Percentiles rank a stretch among this genome's conserved stretches.
phyloP scores from a whole-genome alignment of 148 eudicot species.

The Silene uniflora region DNA sequence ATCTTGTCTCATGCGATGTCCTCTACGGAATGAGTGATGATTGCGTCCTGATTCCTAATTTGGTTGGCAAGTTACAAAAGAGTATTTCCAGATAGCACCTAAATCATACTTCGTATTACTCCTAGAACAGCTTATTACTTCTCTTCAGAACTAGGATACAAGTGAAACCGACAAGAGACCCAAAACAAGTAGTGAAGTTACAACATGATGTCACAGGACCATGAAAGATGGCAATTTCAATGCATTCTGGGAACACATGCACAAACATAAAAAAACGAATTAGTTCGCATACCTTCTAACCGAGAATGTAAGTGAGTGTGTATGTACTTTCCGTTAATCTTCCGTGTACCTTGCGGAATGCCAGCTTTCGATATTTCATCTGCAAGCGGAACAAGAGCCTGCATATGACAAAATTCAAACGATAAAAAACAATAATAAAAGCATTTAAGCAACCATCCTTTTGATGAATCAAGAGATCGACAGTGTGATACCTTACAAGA shows the following conservation, averaged over 20 bases:
- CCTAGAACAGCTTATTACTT: neutral
- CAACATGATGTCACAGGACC: neutral
- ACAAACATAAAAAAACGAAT: neutral
- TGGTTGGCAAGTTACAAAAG: neutral
- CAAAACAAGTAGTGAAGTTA: neutral
- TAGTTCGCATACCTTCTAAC: slow-evolving; percentile 49
- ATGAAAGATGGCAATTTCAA: neutral
- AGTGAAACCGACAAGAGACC: neutral
- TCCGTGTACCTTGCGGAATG: slow-evolving; percentile 74
- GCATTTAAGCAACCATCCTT: neutral
- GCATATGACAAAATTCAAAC: slow-evolving; percentile 17
- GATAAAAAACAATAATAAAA: neutral
- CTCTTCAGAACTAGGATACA: neutral
- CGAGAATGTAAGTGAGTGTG: slow-evolving; percentile 75
- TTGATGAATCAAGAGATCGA: neutral
- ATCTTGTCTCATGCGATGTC: neutral
- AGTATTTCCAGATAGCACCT: neutral
- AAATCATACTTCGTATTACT: neutral
- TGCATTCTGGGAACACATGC: neutral
- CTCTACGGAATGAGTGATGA: neutral
- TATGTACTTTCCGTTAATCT: slow-evolving; percentile 81
- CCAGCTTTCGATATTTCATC: slow-evolving; percentile 66
- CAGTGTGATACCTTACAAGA: slow-evolving; percentile 4
- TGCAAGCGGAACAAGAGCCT: slow-evolving; percentile 74
- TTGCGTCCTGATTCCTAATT: neutral